Base-by-base conservation (phyloP, 371 early-diverging fungal genomes). In the Fennellomyces sp. region DNA sequence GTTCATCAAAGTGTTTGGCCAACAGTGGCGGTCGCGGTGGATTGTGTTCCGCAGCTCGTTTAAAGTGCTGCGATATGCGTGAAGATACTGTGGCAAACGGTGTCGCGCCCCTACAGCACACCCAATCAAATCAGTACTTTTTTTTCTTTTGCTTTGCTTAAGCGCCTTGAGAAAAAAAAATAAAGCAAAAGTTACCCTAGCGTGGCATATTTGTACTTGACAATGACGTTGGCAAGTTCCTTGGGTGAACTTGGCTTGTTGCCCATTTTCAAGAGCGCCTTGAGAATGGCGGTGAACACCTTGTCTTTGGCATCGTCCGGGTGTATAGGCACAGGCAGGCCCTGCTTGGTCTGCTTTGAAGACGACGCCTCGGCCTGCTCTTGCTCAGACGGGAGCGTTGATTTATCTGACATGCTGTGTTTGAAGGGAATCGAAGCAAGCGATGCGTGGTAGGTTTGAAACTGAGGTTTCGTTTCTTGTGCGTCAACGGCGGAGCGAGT, bases 41-140 rank as follows among this genome's bases (percentile, higher is more conserved):
- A 35, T 84, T 82, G 65, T 88, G 89, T 58, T 88, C 88, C 10
- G 85, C 81, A 19, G 87, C 88, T 38, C 91, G 82, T 66, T 91
- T 91, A 61, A 91, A 93, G 64, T 93, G 93, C 64, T 91, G 91
- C 7, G 91, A 91, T 60, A 93, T 93, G 30, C 93, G 85, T 25
- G 93, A 93, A 7, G 91, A 91, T 15, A 93, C 91, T 6, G 93
- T 93, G 5, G 91, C 93, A 75, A 90, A 90, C 7, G 93, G 93
- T 15, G 93, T 93, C 23, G 89, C 85, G 55, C 93, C 93, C 33
- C 82, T 84, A 54, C n/a, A 12, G 39, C 5, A 45, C 5, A 45
- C 11, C 8, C n/a, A 21, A 21, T 21, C 10, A 38, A 54, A 23
- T 27, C 25, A 27, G 15, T 49, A 49, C 25, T 49, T 8, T 25